Base-by-base conservation (phyloP, 257 asterid species). In the Fraxinus quadrangulata region DNA sequence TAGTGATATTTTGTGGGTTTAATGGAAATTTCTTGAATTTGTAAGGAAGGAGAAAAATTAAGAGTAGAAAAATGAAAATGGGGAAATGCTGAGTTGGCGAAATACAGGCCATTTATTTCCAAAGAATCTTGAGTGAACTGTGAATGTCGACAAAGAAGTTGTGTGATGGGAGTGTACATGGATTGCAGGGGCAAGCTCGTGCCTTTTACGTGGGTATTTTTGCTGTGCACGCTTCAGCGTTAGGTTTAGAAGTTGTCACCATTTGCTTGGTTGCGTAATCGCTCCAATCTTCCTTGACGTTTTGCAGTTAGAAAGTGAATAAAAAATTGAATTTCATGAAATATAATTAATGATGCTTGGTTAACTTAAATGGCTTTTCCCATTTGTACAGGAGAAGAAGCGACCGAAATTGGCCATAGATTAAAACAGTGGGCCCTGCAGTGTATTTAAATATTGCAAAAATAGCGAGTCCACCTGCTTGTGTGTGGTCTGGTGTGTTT, bases 151-250 rank as follows among this genome's bases (percentile, higher is more conserved):
- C 68, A 61, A 21, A 21, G 2, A 3, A 26, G 36, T 63, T 63
- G 24, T 51, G 19, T 24, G 34, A 59, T 63, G 69, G 69, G 17
- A 59, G 30, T 59, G 67, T 31, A 31, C n/a, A 26, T 63, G 69
- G 69, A 26, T 63, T 63, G 1, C 69, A 3, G 69, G 17, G 69
- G 36, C 34, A 24, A 31, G 34, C 69, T 23, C 36, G 69, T 63
- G 65, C 7, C 26, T n/a, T 54, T 7, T 5, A 6, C 0, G 65
- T 17, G 65, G 19, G 69, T 24, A 12, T 24, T 63, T 10, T 23
- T 63, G 69, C 69, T 63, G 31, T 63, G 69, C 69, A 63, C 69
- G 69, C 19, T 63, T 63, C 33, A 17, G 34, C 69, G 34, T 12
- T 63, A 9, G 69, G 19, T 63, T 24, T 24, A 3, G 69, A 12